phyloP scores from a whole-genome alignment of 352 stramenopile genomes.

The Pythium folliculosum region DNA sequence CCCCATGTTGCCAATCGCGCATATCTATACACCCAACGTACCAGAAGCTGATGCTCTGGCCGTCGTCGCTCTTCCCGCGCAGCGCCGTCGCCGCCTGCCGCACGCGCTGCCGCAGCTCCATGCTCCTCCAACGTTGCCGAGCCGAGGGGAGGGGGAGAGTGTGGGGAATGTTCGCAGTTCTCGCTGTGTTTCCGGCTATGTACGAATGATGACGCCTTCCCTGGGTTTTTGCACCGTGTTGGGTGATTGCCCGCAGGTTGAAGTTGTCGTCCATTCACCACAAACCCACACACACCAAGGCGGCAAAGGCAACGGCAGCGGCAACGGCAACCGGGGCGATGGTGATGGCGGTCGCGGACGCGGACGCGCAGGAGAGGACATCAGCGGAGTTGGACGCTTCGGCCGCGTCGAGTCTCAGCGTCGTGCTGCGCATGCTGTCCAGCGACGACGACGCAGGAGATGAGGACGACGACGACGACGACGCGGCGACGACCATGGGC shows the following conservation, averaged over 20 bases:
- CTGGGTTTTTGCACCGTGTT: not conserved
- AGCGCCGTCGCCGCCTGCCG: slow-evolving; percentile 25
- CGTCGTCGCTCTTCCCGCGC: slow-evolving; percentile 36
- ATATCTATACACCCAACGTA: no score
- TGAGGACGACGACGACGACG: slow-evolving; percentile 29
- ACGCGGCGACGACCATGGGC: slow-evolving; percentile 41
- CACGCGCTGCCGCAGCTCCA: slow-evolving; percentile 53
- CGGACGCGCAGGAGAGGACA: not conserved
- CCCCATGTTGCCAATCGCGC: no score
- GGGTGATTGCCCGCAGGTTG: slow-evolving; percentile 16
- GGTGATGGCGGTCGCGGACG: not conserved
- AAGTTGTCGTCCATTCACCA: slow-evolving; percentile 27
- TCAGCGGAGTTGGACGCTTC: no score
- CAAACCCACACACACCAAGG: slow-evolving; percentile 6
- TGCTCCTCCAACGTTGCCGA: slow-evolving; percentile 1
- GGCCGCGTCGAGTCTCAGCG: no score
- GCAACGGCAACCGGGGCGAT: slow-evolving; percentile 24
- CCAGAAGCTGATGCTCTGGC: slow-evolving; percentile 60
- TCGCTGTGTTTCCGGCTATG: slow-evolving; percentile 4
- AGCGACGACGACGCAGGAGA: slow-evolving; percentile 26
- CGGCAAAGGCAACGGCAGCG: not conserved
- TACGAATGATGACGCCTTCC: slow-evolving; percentile 19
- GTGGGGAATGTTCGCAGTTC: slow-evolving; percentile 2
- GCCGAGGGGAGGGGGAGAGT: not conserved
- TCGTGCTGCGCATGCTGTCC: slow-evolving; percentile 24